Percentiles rank a stretch among this genome's conserved stretches.
Evolutionary conservation across 2,329 filamentous ascomycete genomes (phyloP).

Genomic region (Aspergillus felis): DNA sequence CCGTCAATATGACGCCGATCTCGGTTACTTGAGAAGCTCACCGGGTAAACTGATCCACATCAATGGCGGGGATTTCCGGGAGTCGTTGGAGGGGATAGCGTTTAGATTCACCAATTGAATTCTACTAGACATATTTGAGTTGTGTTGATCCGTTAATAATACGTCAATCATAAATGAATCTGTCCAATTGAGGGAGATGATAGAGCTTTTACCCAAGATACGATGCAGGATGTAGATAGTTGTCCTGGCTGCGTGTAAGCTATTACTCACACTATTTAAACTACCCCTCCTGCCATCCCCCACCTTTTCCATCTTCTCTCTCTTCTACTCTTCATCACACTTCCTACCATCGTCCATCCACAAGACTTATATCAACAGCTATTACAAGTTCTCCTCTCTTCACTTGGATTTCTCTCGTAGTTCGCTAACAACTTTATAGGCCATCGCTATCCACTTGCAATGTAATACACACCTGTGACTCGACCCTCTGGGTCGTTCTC

Average conservation of each 20-base stretch:
- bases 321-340: constrained; percentile 9
- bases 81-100: not conserved
- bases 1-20: not conserved
- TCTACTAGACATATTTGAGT: not conserved
- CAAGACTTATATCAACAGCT: not conserved
- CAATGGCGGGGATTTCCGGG: not conserved
- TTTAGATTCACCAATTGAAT: not conserved
- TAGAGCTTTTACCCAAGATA: not conserved
- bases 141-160: not conserved
- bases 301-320: constrained; percentile 6
- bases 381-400: constrained; percentile 19
- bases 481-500: constrained; percentile 4
- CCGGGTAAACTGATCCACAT: not conserved
- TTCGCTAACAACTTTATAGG: constrained; percentile 10
- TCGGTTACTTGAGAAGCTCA: not conserved
- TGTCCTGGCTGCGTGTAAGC: not conserved
- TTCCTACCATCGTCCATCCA: not conserved
- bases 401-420: not conserved
- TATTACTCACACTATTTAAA: constrained; percentile 37
- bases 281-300: constrained; percentile 17
- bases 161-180: not conserved
- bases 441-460: constrained; percentile 10
- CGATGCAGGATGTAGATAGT: not conserved
- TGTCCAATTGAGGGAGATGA: not conserved
- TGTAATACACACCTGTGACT: constrained; percentile 19